Base-by-base conservation (phyloP, 2,329 filamentous ascomycete genomes). In the Endocalyx cinctus region DNA sequence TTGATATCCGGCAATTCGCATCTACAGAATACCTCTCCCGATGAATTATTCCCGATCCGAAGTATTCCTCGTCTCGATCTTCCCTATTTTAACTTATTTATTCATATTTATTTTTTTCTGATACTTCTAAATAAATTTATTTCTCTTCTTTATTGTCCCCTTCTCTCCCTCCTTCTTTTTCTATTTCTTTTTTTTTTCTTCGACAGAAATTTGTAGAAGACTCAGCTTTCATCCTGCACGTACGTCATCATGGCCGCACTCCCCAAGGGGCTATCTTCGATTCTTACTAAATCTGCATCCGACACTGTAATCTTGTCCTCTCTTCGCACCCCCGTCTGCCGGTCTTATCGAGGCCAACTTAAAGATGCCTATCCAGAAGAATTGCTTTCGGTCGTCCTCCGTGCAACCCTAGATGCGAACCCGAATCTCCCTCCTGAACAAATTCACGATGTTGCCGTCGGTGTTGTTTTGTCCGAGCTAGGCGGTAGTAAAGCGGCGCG, bases 321-420 rank as follows among this genome's bases (percentile, higher is more conserved):
- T n/a, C 74, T 95, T 25, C 86, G 89, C 48, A 96, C 89, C 6
- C 85, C 89, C 25, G 74, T 96, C 45, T 90, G 84, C 39, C 79
- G 87, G 43, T 79, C 87, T 25, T 83, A 87, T 68, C 87, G 87
- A 54, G 89, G 89, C 52, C 74, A 77, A 13, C 79, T 96, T 53
- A 86, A 87, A 60, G 85, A 94, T 58, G 82, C 89, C 30, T 89
- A 90, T 64, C 88, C 92, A 12, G 89, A 96, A 60, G 86, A 95
- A 61, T 74, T 96, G 34, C 83, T 95, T 34, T 74, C 81, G 15
- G 63, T 70, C 26, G 84, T 77, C 15, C 64, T 78, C n/a, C 58
- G 57, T 38, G 84, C 84, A 14, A 89, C 84, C 0, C 71, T 88
- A 32, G 73, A 76, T 37, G 78, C 79, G 25, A 82, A 84, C 54